Evolutionary conservation across 1,139 yeast species (phyloP), one percentile per base, ranked within the genome.

Genomic region (Nakaseomyces uthaithaninus): DNA sequence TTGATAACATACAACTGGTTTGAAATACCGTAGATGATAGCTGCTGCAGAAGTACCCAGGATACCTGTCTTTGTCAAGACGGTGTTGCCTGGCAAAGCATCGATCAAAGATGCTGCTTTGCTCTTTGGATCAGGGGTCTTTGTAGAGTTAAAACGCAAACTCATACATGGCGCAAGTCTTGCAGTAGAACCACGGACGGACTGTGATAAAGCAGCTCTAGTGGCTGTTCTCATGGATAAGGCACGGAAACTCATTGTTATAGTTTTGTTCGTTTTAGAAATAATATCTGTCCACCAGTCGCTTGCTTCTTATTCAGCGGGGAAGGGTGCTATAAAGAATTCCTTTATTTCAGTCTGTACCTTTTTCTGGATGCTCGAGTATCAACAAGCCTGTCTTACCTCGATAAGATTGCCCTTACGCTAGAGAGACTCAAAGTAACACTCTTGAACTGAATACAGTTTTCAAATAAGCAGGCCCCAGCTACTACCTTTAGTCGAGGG

Each of bases 41-140:
- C 96, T 46, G 96, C 97, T 44, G 95, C 79, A 48, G 89, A 77
- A 46, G 98, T 87, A 58, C 96, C 96, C 62, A 91, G 72, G 61
- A 89, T 75, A 61, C 96, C 95, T 51, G 96, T 87, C 77, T 91
- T 91, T 54, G 96, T 77, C 56, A 91, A 68, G 56, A 77, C 72
- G 60, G 77, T 78, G 77, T 77, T 82, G 65, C 96, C 96, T 65
- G 98, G 98, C 57, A 91, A 71, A 52, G 95, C 86, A 58, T 85
- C 89, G 58, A 91, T 76, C 66, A 91, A 79, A 46, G 95, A 78
- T 60, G 75, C 68, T 48, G 98, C 98, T 74, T 85, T 86, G 59
- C 81, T 75, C 73, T 86, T 84, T 65, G 96, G 96, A 59, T 87
- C 95, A n/a, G 35, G 35, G 9, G 35, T 31, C 16, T 19, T 19